These are phyloP conservation scores for Neonectria hederae DNA, from an alignment of 2,329 filamentous ascomycete species.

Conservation along the genomic window DNA sequence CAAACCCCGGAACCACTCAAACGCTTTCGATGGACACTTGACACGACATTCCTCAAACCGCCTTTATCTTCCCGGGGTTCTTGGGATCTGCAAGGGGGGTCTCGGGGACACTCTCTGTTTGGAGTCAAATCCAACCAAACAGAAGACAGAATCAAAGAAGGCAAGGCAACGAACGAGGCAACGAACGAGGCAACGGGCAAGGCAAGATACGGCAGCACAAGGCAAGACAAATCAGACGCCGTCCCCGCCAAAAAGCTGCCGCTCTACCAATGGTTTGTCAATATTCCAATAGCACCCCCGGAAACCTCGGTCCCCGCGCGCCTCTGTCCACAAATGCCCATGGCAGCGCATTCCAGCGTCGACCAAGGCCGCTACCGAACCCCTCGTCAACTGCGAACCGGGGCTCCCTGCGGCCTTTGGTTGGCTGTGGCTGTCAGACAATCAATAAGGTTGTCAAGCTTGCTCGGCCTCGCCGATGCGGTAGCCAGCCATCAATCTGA, in stretches of 20 bases:
- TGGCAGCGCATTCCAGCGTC: slow-evolving; percentile 40
- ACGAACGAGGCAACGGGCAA: background rate
- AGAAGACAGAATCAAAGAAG: background rate
- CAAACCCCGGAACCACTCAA: background rate
- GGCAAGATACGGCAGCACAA: slow-evolving; percentile 3
- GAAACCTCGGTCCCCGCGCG: slow-evolving; percentile 29
- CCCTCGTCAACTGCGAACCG: slow-evolving; percentile 22
- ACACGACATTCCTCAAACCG: slow-evolving; percentile 9
- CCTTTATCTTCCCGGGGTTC: background rate
- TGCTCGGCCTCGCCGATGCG: slow-evolving; percentile 41
- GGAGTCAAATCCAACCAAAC: slow-evolving; percentile 14
- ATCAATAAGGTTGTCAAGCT: slow-evolving; percentile 42
- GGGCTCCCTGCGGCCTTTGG: slow-evolving; percentile 21
- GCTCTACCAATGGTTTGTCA: slow-evolving; percentile 17
- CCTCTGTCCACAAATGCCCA: slow-evolving; percentile 26
- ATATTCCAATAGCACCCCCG: slow-evolving; percentile 4
- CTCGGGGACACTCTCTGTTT: slow-evolving; percentile 4
- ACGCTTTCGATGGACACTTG: background rate
- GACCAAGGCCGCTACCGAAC: slow-evolving; percentile 31
- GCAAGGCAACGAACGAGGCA: background rate
- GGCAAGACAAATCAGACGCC: slow-evolving; percentile 17
- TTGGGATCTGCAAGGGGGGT: slow-evolving; percentile 6
- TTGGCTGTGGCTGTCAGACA: slow-evolving; percentile 24
- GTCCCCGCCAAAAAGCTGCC: background rate
- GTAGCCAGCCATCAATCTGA: slow-evolving; percentile 35